Conservation (phyloP, 2,329 filamentous ascomycete genomes). For the Myotisia sp. region DNA sequence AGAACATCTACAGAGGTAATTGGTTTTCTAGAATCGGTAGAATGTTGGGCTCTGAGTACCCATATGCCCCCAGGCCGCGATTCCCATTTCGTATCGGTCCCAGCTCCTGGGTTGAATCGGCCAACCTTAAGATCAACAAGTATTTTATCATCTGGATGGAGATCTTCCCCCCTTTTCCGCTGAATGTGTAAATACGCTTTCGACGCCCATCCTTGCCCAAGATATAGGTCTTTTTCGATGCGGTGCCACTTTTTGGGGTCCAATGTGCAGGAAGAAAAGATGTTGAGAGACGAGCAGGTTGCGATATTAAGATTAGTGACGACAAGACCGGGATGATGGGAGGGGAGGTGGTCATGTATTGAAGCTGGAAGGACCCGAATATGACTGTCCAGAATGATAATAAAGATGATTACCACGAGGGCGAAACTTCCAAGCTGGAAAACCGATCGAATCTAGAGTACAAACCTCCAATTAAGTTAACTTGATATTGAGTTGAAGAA, state of each 20-base stretch:
- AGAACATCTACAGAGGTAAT: constrained; percentile 74
- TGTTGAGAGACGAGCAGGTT: constrained; percentile 60
- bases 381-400: constrained; percentile 74
- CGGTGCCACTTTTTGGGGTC: constrained; percentile 63
- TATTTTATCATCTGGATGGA: constrained; percentile 58
- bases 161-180: constrained; percentile 73
- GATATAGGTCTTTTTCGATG: constrained; percentile 77
- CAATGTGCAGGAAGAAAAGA: constrained; percentile 61
- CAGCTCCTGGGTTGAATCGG: constrained; percentile 51
- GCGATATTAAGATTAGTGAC: constrained; percentile 73
- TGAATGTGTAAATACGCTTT: constrained; percentile 71
- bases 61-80: constrained; percentile 62
- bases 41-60: constrained; percentile 62
- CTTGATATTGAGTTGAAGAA: background rate
- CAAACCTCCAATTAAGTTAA: constrained; percentile 9
- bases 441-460: constrained; percentile 46
- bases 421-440: constrained; percentile 58
- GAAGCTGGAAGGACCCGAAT: constrained; percentile 74
- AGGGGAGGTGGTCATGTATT: constrained; percentile 75
- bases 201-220: constrained; percentile 57
- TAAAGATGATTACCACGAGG: constrained; percentile 52
- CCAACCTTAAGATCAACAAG: constrained; percentile 67
- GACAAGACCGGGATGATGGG: constrained; percentile 69
- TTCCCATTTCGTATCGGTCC: constrained; percentile 57
- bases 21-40: constrained; percentile 58